phyloP scores from a whole-genome alignment of 1,284 basidiomycete species.

The Naganishia albida region DNA sequence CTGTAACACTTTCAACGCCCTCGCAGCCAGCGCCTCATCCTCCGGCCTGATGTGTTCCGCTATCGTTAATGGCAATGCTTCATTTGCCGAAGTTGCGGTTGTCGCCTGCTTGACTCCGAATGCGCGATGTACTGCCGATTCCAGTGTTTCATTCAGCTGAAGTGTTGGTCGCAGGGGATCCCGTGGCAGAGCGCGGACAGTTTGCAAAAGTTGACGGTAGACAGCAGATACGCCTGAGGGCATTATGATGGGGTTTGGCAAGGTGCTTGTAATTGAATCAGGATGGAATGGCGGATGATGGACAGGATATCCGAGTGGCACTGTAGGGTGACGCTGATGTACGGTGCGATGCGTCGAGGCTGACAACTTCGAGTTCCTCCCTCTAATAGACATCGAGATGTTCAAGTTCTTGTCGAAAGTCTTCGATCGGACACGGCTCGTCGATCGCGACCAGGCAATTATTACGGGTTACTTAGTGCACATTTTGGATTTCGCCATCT shows the following conservation, averaged over 20 bases:
- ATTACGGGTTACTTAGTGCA: background rate
- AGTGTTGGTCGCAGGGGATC: slow-evolving; percentile 45
- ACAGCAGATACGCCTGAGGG: slow-evolving; percentile 18
- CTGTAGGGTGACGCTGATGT: background rate
- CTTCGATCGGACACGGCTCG: slow-evolving; percentile 15
- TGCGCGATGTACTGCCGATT: slow-evolving; percentile 40
- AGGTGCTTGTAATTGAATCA: background rate
- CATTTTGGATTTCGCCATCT: background rate
- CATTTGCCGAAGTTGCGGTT: slow-evolving; percentile 26
- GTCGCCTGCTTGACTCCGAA: slow-evolving; percentile 37
- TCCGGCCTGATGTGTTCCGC: slow-evolving; percentile 15
- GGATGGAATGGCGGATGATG: background rate
- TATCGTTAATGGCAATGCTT: slow-evolving; percentile 23
- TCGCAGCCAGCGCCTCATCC: slow-evolving; percentile 25
- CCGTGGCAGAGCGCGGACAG: slow-evolving; percentile 43
- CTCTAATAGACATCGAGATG: background rate
- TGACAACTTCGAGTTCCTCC: background rate
- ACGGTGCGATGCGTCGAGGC: background rate
- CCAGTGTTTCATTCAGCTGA: slow-evolving; percentile 46
- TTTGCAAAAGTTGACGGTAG: slow-evolving; percentile 37
- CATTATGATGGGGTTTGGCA: background rate
- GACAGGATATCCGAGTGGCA: background rate
- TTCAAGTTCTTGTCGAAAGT: background rate
- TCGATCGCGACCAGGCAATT: slow-evolving; percentile 2
- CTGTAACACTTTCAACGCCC: slow-evolving; percentile 38